phyloP scores from a whole-genome alignment of 257 asterid genomes.

The Nicotiana knightiana region DNA sequence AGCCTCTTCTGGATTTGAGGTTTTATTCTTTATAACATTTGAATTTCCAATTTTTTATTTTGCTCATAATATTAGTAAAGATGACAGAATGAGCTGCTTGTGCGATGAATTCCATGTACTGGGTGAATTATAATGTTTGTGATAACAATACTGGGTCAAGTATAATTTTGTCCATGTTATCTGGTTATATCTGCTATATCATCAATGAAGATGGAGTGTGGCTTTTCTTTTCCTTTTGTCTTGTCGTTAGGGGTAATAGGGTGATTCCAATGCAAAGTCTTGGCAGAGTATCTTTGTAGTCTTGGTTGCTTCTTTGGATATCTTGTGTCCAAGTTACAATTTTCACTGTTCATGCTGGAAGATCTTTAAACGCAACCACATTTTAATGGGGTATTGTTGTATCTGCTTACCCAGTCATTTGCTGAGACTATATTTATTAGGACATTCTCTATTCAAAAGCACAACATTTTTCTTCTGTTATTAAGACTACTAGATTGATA shows the following conservation, averaged over 20 bases:
- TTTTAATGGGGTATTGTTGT: neutral
- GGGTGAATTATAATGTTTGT: neutral
- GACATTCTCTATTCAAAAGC: neutral
- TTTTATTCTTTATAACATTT: conserved; percentile 22
- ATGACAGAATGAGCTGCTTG: neutral
- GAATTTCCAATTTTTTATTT: neutral
- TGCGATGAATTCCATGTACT: neutral
- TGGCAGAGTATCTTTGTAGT: neutral
- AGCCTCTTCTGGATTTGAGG: conserved; percentile 97
- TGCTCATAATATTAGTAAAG: neutral
- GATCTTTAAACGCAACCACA: neutral
- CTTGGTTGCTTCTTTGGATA: neutral
- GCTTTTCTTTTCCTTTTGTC: neutral
- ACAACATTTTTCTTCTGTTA: neutral
- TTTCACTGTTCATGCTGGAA: neutral
- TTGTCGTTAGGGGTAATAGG: neutral
- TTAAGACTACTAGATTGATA: neutral
- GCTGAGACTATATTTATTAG: neutral
- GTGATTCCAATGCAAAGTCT: neutral
- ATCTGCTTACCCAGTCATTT: neutral
- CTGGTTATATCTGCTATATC: neutral
- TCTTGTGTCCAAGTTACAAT: neutral
- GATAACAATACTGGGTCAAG: no score
- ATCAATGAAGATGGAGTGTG: neutral
- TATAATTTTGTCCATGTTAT: neutral